Base-by-base conservation (phyloP, 2,329 filamentous ascomycete genomes). In the Colletotrichum ledebouriae region DNA sequence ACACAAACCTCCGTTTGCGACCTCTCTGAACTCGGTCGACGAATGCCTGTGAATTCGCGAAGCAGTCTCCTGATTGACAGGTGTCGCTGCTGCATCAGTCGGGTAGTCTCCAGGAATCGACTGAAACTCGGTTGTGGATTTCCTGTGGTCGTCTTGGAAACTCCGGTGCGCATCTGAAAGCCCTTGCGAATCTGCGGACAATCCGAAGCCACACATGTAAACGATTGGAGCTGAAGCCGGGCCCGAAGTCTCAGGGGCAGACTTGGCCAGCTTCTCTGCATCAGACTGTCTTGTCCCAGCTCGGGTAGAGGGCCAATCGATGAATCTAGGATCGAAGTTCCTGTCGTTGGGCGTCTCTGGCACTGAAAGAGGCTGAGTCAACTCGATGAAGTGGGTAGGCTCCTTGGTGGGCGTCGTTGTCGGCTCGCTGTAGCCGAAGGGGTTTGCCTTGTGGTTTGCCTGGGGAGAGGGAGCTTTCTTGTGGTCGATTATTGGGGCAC, bases 71-170 rank as follows among this genome's bases (percentile, higher is more conserved):
- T 15, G 10, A 3, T 5, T 22, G 12, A 15, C 11, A 12, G 9
- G 9, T 11, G 15, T 10, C 15, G 15, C 33, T 13, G 33, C 34
- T 13, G 33, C 34, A 29, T 53, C 50, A n/a, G 50, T 11, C 13
- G 12, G 29, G 15, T 13, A n/a, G 22, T 12, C 20, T 47, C 29
- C 15, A 15, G 46, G 44, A 4, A 65, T 25, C 15, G 33, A 37
- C 3, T 33, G 34, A 47, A 60, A 69, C 17, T 69, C 55, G 15
- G 62, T 69, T 17, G 50, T 56, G 11, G 63, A 70, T 20, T 59
- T 70, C 15, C 58, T 57, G 22, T 67, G 57, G 6, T 20, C 17
- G 25, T 49, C 29, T 17, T 20, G 53, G 44, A 15, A 34, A n/a
- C 6, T 9, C 20, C 17, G 29, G 15, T 11, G 25, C 11, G 49